phyloP scores from a whole-genome alignment of 441 rosid genomes.

The Adansonia gregorii region DNA sequence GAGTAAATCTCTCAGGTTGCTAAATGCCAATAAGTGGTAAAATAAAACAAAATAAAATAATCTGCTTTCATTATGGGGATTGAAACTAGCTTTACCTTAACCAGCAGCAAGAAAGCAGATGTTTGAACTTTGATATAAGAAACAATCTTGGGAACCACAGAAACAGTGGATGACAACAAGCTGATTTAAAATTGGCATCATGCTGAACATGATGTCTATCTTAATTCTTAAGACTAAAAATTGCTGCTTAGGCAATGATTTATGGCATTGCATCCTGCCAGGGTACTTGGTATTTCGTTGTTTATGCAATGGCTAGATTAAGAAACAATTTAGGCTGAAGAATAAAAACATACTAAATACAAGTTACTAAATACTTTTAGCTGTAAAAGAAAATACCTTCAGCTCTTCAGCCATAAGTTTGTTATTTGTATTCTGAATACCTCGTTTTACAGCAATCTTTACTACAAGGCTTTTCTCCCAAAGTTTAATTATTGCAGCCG shows the following conservation, averaged over 20 bases:
- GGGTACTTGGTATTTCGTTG: conserved; percentile 2
- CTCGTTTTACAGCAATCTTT: conserved; percentile 95
- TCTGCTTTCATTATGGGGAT: background rate
- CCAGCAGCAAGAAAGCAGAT: background rate
- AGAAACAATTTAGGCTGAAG: background rate
- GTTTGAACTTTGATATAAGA: background rate
- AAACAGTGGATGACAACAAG: background rate
- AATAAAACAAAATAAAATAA: background rate
- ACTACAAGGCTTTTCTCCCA: conserved; percentile 95
- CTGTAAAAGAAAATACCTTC: conserved; percentile 57
- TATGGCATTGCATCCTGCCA: background rate
- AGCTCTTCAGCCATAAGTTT: conserved; percentile 95
- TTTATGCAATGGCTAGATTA: conserved; percentile 8
- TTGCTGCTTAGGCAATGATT: background rate
- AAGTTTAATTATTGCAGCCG: conserved; percentile 78
- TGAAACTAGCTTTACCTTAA: background rate
- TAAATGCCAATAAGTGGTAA: background rate
- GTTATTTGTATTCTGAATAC: conserved; percentile 97
- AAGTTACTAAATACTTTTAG: background rate
- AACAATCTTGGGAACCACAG: background rate
- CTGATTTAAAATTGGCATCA: background rate
- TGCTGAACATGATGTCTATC: no score
- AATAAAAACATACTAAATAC: conserved; percentile 4
- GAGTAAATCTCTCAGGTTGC: background rate
- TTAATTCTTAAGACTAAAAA: background rate